Evolutionary conservation across 495 filamentous ascomycete species (phyloP), one percentile per base, ranked within the genome.

Genomic region (Xylaria venustula): DNA sequence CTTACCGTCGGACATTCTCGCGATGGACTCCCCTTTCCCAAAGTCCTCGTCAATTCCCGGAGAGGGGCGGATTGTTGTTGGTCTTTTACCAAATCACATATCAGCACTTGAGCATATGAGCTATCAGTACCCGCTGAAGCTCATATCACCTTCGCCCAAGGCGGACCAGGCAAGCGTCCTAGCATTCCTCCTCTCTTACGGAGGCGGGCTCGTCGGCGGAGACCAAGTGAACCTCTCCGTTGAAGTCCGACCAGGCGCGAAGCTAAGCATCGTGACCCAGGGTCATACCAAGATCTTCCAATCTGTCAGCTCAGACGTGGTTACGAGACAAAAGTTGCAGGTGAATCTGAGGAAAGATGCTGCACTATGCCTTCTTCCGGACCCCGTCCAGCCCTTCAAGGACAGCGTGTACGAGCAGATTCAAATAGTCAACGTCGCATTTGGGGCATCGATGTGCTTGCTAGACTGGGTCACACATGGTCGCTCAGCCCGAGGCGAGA

Each of bases 211-310:
- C 14, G 88, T 98, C 15, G 88, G 88, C 5, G 90, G 91, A 30
- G 94, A 98, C 73, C 76, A 83, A 59, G 88, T 97, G 66, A 77
- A 87, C 62, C 87, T 98, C 52, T 74, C 73, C 20, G 75, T 97
- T 49, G 81, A 82, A 3, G 77, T 97, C 22, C 85, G 85, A 19
- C 65, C 80, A 0, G 67, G 71, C 5, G 87, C 91, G 0, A 87
- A 87, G 59, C 83, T 98, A 37, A 87, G 88, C 42, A 84, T 97
- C 19, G 90, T 92, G 40, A 98, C 94, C 0, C 94, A 98, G 77
- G 94, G 94, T 37, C 90, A 90, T 78, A 98, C 94, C 46, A 98
- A 97, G 76, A 86, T 98, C 71, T 98, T 95, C 83, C 91, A 90
- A 64, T 87, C 90, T 3, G 76, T 83, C 9, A 71, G 75, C 49